These are phyloP conservation scores for Hypericum perforatum DNA, from an alignment of 345 rosid species.

Conservation along the genomic window DNA sequence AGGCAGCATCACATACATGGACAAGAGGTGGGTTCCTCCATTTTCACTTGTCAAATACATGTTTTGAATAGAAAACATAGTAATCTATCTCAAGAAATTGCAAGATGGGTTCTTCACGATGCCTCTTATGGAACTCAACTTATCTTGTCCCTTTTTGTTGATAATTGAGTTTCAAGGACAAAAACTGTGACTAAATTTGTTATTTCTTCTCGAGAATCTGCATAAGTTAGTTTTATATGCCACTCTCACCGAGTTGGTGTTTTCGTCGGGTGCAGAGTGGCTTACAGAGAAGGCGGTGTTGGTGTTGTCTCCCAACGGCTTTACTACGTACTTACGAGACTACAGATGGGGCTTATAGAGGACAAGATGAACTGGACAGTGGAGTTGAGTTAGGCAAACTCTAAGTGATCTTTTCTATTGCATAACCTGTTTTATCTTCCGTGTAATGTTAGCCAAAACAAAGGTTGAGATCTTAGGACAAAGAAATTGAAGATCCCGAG, in stretches of 20 bases:
- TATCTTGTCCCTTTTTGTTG: neutral
- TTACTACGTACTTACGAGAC: constrained; percentile 57
- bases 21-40: constrained; percentile 40
- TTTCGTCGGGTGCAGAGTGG: constrained; percentile 38
- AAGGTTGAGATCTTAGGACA: too few relatives aligned
- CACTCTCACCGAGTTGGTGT: neutral
- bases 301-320: constrained; percentile 57
- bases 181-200: neutral
- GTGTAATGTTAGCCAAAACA: too few relatives aligned
- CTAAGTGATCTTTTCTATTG: neutral
- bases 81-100: too few relatives aligned
- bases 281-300: constrained; percentile 56
- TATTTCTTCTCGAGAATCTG: too few relatives aligned
- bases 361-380: constrained; percentile 88
- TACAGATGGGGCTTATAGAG: constrained; percentile 82
- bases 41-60: too few relatives aligned
- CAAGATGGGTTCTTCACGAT: neutral
- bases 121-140: neutral
- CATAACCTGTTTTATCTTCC: too few relatives aligned
- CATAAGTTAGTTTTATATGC: too few relatives aligned
- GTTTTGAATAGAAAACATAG: too few relatives aligned
- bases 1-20: constrained; percentile 77
- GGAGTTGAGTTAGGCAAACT: constrained; percentile 30
- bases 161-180: neutral
- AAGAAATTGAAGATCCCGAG: too few relatives aligned